Evolutionary conservation across 23 red algal genomes (phyloP).

Genomic region (Pyropia haitanensis): DNA sequence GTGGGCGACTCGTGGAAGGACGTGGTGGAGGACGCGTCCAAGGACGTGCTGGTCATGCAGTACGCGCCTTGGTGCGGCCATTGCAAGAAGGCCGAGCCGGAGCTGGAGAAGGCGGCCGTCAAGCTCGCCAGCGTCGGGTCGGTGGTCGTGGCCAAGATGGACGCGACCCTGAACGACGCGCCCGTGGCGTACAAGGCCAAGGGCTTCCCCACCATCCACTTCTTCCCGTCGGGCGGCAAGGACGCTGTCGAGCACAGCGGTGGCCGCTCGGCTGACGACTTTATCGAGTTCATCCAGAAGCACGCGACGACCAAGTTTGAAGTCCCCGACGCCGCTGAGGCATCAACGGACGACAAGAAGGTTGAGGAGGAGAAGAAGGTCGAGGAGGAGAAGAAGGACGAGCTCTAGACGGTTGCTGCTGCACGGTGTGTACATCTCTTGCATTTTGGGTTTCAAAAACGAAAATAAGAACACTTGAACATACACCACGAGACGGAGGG

Average conservation of each 20-base stretch:
- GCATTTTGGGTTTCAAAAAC: too few relatives aligned
- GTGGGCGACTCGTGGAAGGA: conserved; percentile 78
- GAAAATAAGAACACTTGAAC: too few relatives aligned
- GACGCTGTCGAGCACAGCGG: conserved; percentile 42
- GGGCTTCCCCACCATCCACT: conserved; percentile 81
- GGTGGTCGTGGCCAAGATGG: conserved; percentile 94
- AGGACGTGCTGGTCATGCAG: conserved; percentile 92
- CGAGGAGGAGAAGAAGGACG: conserved; percentile 17
- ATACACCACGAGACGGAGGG: too few relatives aligned
- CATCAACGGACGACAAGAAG: conserved; percentile 15
- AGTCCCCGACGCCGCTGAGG: not conserved
- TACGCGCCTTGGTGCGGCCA: conserved; percentile 98
- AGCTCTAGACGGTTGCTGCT: not conserved
- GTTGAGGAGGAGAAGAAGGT: conserved; percentile 13
- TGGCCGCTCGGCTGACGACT: conserved; percentile 52
- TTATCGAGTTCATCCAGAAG: conserved; percentile 82
- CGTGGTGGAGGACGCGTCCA: conserved; percentile 71
- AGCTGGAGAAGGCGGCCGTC: conserved; percentile 69
- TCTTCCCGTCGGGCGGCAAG: conserved; percentile 65
- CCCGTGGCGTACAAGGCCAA: conserved; percentile 74
- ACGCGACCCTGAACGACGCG: conserved; percentile 91
- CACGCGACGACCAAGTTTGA: conserved; percentile 63
- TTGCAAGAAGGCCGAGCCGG: conserved; percentile 70
- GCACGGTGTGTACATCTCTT: too few relatives aligned
- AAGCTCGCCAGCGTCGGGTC: conserved; percentile 56